Percentiles rank a stretch among this genome's conserved stretches.
These are phyloP conservation scores for Penicillium lagena DNA, from an alignment of 495 filamentous ascomycete species.

Conservation along the genomic window DNA sequence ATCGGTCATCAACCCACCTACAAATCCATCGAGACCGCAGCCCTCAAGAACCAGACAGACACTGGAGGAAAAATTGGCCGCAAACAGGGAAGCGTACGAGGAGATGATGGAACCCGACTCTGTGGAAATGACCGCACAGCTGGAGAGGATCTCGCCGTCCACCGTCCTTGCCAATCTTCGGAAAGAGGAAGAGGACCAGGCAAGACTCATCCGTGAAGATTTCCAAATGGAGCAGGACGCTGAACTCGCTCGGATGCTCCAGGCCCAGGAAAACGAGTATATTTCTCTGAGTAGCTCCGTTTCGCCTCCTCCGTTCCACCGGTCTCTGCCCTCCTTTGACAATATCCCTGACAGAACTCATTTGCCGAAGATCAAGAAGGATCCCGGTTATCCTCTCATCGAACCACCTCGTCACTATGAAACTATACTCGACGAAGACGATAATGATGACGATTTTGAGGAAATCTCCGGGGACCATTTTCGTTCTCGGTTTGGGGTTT, in stretches of 20 bases:
- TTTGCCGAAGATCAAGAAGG: neutral
- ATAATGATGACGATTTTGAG: conserved; percentile 17
- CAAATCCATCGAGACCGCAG: neutral
- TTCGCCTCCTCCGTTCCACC: no score
- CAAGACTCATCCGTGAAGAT: conserved; percentile 2
- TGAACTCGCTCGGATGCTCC: conserved; percentile 39
- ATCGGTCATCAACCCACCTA: no score
- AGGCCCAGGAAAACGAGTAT: conserved; percentile 8
- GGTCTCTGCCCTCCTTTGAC: no score
- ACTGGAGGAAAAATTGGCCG: conserved; percentile 1
- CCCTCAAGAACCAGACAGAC: no score
- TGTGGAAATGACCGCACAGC: neutral
- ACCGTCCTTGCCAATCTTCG: conserved; percentile 21
- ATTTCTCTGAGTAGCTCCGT: no score
- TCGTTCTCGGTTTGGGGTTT: conserved; percentile 3
- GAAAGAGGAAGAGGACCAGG: conserved; percentile 27
- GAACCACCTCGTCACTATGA: no score
- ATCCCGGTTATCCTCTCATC: no score
- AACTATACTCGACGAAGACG: neutral
- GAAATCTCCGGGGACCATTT: conserved; percentile 14
- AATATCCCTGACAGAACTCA: conserved; percentile 8
- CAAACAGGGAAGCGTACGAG: neutral
- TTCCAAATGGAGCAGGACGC: conserved; percentile 30
- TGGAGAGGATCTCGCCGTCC: conserved; percentile 16
- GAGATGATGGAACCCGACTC: conserved; percentile 1